Conservation (phyloP, 345 rosid genomes). For the Hypericum perforatum region DNA sequence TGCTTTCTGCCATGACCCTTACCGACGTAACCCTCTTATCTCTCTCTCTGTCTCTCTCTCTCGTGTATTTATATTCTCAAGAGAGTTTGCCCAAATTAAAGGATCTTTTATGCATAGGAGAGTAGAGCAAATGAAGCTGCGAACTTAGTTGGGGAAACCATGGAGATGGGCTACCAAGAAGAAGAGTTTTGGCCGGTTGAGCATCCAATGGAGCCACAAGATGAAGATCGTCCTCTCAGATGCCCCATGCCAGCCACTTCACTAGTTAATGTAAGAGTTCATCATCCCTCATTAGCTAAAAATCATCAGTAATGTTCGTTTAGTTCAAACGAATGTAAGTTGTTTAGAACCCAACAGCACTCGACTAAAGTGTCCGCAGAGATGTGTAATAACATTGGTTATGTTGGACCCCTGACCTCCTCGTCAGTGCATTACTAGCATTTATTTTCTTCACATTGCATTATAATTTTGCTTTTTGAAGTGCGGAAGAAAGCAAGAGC, state of each 20-base stretch:
- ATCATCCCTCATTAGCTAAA: neutral
- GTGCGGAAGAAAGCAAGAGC: constrained; percentile 25
- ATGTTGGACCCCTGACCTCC: too few relatives aligned
- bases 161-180: constrained; percentile 18
- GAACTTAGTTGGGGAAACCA: constrained; percentile 4
- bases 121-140: constrained; percentile 1
- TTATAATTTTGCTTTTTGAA: constrained; percentile 5
- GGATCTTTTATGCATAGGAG: constrained; percentile 17
- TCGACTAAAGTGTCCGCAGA: too few relatives aligned
- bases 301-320: neutral
- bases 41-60: too few relatives aligned
- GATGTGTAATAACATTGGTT: too few relatives aligned
- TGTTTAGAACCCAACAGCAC: too few relatives aligned
- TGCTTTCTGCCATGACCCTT: too few relatives aligned
- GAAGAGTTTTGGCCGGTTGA: constrained; percentile 74
- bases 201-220: constrained; percentile 80
- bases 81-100: too few relatives aligned
- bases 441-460: neutral
- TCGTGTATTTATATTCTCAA: too few relatives aligned
- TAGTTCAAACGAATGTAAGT: too few relatives aligned
- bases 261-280: constrained; percentile 37
- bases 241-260: constrained; percentile 61
- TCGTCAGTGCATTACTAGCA: too few relatives aligned
- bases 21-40: too few relatives aligned
- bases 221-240: constrained; percentile 81